Evolutionary conservation across 2,329 filamentous ascomycete species (phyloP), one percentile per base, ranked within the genome.

Genomic region (Tolypocladium inflatum): DNA sequence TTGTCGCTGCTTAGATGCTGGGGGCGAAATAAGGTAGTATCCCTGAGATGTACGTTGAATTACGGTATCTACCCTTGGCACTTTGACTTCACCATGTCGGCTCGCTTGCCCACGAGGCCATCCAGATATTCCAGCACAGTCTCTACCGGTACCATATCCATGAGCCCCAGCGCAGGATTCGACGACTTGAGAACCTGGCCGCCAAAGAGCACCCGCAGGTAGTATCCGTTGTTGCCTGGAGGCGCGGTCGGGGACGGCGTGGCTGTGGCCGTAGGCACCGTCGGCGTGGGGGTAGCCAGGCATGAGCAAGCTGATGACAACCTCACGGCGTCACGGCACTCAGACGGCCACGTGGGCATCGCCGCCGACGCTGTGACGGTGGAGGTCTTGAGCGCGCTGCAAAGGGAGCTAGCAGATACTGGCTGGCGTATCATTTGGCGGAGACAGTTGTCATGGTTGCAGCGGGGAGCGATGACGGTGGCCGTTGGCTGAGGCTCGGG

Each of bases 101-200:
- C 80, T 45, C 73, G 67, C 26, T 69, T 63, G 0, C 90, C 89
- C 0, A 88, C 85, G 57, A 93, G 68, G 0, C 81, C 85, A 69
- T 91, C 88, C 63, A 93, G 79, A 69, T 93, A 93, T 0, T 66
- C 80, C 60, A 93, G 66, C 51, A 93, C 71, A 0, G 74, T 81
- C 62, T 86, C 79, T 1, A 86, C 69, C 11, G 86, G 85, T 37
- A 92, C 63, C 88, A 93, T 87, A 64, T 91, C 83, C 68, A 92
- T 80, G 37, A 71, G 58, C 0, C 87, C 88, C n/a, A 94, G 73
- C 30, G 70, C 79, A 1, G 89, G 88, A 65, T 83, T 86, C 11
- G 86, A 88, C 50, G 87, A 91, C 57, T 70, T 76, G 59, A 94
- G 68, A 1, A 87, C 78, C 68, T 81, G 75, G 0, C 89, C 90